Evolutionary conservation across 306 rosid genomes (phyloP).

Genomic region (Quercus berberidifolia): DNA sequence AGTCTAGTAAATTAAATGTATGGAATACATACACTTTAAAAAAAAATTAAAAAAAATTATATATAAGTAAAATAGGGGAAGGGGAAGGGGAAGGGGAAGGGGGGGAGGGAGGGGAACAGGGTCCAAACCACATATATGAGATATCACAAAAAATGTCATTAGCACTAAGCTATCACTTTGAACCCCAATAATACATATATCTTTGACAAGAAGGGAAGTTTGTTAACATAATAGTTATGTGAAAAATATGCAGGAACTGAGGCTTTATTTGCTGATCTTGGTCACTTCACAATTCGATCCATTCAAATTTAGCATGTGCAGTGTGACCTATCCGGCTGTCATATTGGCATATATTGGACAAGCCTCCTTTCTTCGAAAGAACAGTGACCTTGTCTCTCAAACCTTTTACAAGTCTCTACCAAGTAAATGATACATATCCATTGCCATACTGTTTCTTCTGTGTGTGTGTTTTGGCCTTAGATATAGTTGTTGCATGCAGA

Average conservation of each 20-base stretch:
- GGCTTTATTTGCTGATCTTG: constrained; percentile 27
- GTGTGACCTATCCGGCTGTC: constrained; percentile 7
- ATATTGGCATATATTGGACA: constrained; percentile 19
- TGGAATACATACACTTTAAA: too few species aligned
- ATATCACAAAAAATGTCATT: too few species aligned
- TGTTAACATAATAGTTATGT: neutral
- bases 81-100: too few species aligned
- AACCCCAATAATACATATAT: too few species aligned
- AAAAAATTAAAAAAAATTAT: too few species aligned
- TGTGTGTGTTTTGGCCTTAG: too few species aligned
- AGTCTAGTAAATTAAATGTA: too few species aligned
- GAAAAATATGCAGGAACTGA: constrained; percentile 11
- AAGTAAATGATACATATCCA: neutral
- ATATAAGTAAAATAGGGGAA: too few species aligned
- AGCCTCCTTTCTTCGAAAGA: constrained; percentile 21
- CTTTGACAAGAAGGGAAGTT: too few species aligned
- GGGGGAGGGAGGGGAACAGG: too few species aligned
- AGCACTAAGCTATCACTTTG: too few species aligned
- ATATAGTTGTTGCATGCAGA: constrained; percentile 27
- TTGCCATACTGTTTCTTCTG: neutral
- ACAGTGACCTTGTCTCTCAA: neutral
- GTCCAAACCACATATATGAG: too few species aligned
- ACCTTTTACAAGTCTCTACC: constrained; percentile 19
- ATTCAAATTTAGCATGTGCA: constrained; percentile 19
- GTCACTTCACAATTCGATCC: constrained; percentile 13